A percentile compares a stretch with the other conserved stretches of the same genome.
Conservation (phyloP, 768 basidiomycete genomes). For the Podaxis mareebaensis region DNA sequence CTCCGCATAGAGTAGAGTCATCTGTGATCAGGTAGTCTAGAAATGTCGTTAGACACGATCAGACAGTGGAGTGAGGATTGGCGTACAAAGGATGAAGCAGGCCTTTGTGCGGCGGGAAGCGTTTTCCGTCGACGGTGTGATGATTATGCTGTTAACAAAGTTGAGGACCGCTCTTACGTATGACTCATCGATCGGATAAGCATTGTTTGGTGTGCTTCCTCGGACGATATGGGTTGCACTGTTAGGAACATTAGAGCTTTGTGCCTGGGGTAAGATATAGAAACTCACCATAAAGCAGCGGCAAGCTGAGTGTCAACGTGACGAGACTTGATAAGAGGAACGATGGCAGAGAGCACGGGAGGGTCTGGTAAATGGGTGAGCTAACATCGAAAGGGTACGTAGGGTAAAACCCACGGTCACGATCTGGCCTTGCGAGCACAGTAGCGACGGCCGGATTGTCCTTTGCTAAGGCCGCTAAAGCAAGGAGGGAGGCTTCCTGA, state of each 20-base stretch:
- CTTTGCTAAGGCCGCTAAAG: constrained; percentile 64
- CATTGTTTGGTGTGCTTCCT: constrained; percentile 32
- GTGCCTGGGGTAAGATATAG: not conserved
- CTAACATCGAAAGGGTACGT: not conserved
- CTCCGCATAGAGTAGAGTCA: constrained; percentile 62
- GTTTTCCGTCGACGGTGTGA: constrained; percentile 38
- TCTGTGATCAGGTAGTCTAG: constrained; percentile 72
- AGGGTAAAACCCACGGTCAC: constrained; percentile 33
- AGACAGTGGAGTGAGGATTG: not conserved
- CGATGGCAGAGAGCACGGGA: constrained; percentile 42
- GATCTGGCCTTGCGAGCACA: constrained; percentile 42
- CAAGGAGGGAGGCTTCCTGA: constrained; percentile 66
- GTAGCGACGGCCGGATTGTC: constrained; percentile 58
- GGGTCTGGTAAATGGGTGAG: constrained; percentile 23
- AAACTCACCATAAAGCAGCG: constrained; percentile 64
- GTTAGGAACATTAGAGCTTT: constrained; percentile 1
- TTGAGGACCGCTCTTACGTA: constrained; percentile 65
- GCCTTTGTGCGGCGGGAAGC: constrained; percentile 57
- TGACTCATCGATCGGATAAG: constrained; percentile 38
- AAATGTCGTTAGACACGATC: not conserved
- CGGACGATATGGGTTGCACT: constrained; percentile 68
- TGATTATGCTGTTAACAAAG: constrained; percentile 63
- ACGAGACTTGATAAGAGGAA: constrained; percentile 59
- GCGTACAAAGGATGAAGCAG: constrained; percentile 76
- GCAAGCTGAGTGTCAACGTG: constrained; percentile 64